These are phyloP conservation scores for Alternaria postmessia DNA, from an alignment of 2,329 filamentous ascomycete genomes.

Conservation along the genomic window DNA sequence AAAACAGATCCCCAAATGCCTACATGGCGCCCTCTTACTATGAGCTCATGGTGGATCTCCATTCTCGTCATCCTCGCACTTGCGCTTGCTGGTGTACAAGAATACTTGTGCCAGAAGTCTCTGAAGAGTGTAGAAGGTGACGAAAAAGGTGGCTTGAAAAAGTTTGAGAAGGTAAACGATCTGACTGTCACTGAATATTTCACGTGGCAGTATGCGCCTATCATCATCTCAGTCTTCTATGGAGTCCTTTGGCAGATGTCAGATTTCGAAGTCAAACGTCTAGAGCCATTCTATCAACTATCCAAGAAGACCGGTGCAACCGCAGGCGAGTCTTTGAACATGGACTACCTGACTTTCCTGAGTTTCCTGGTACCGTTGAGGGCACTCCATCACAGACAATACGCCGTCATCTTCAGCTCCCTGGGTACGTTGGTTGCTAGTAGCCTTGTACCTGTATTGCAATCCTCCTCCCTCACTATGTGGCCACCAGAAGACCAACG, in stretches of 20 bases:
- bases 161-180: conserved; percentile 26
- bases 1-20: conserved; percentile 49
- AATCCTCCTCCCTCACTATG: conserved; percentile 33
- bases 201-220: conserved; percentile 53
- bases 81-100: conserved; percentile 46
- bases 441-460: conserved; percentile 73
- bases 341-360: conserved; percentile 75
- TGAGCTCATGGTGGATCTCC: conserved; percentile 49
- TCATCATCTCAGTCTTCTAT: conserved; percentile 58
- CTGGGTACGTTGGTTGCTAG: conserved; percentile 71
- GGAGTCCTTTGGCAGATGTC: conserved; percentile 60
- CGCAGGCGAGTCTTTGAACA: conserved; percentile 67
- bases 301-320: conserved; percentile 49
- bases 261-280: conserved; percentile 60
- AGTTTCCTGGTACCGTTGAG: conserved; percentile 70
- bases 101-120: conserved; percentile 38
- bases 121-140: too few relatives aligned
- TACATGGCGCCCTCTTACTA: conserved; percentile 50
- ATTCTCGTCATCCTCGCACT: conserved; percentile 47
- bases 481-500: too few relatives aligned
- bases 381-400: conserved; percentile 69
- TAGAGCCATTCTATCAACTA: conserved; percentile 59
- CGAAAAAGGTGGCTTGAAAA: too few relatives aligned
- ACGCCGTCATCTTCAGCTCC: conserved; percentile 73
- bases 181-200: conserved; percentile 43